A percentile compares a stretch with the other conserved stretches of the same genome.
Conservation (phyloP, 495 filamentous ascomycete genomes). For the Pyronema omphalodes region DNA sequence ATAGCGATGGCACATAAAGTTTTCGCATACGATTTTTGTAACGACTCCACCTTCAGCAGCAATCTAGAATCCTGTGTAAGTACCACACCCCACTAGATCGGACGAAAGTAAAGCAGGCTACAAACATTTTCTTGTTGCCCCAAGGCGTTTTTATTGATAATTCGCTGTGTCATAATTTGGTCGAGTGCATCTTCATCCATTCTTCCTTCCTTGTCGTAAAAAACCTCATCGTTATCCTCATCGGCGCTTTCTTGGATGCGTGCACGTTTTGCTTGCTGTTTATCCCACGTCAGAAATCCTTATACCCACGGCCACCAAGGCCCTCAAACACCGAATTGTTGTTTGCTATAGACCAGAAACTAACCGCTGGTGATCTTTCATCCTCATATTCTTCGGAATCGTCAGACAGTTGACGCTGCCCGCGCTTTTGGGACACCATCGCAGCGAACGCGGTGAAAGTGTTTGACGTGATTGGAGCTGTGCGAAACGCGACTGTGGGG, state of each 20-base stretch:
- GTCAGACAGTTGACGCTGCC: neutral
- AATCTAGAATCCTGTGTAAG: neutral
- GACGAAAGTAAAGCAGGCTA: neutral
- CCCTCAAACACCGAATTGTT: no score
- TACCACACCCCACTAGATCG: no score
- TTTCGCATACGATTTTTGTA: constrained; percentile 19
- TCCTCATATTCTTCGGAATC: neutral
- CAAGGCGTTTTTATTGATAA: neutral
- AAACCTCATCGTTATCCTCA: no score
- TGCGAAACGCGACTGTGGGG: no score
- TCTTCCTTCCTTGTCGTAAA: no score
- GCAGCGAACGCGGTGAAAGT: no score
- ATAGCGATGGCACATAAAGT: constrained; percentile 53
- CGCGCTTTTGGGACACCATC: neutral
- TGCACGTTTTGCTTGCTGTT: neutral
- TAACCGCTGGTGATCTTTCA: neutral
- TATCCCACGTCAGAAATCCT: neutral
- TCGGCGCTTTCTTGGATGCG: neutral
- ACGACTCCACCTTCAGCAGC: constrained; percentile 21
- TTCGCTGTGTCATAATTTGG: neutral
- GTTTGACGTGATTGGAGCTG: no score
- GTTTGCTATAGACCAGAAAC: neutral
- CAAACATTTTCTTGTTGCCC: neutral
- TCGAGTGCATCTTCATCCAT: neutral
- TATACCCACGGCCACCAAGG: no score